Evolutionary conservation across 441 rosid species (phyloP).

Genomic region (Jatropha podagrica): DNA sequence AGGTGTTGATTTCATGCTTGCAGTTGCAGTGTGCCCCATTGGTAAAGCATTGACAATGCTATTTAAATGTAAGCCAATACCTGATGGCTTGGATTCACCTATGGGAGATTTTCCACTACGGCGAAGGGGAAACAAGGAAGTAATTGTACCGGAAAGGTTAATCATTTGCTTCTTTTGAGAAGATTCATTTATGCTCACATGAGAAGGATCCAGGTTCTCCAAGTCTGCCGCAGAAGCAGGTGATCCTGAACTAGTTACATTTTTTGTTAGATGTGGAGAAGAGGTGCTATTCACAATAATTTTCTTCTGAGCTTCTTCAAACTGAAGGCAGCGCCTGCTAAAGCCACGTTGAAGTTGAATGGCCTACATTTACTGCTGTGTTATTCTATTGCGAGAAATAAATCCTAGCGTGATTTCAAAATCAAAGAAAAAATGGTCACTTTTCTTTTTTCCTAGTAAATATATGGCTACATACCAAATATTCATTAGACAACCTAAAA

Average conservation of each 20-base stretch:
- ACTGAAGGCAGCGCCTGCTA: constrained; percentile 67
- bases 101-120: constrained; percentile 28
- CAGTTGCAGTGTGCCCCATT: constrained; percentile 25
- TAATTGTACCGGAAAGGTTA: constrained; percentile 22
- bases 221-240: constrained; percentile 26
- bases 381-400: constrained; percentile 31
- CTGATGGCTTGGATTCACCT: constrained; percentile 42
- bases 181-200: constrained; percentile 21
- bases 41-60: constrained; percentile 39
- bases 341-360: constrained; percentile 48
- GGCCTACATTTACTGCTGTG: constrained; percentile 30
- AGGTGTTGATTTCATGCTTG: constrained; percentile 22
- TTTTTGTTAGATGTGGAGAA: constrained; percentile 25
- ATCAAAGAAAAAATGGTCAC: neutral
- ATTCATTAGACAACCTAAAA: neutral
- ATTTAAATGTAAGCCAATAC: constrained; percentile 67
- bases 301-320: constrained; percentile 45
- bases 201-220: constrained; percentile 33
- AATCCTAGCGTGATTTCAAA: constrained; percentile 1
- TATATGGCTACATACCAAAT: neutral
- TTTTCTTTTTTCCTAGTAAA: neutral
- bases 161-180: constrained; percentile 26
- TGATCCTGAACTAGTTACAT: constrained; percentile 24
- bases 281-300: constrained; percentile 12
- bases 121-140: constrained; percentile 19